Base-by-base conservation (phyloP, 2,329 filamentous ascomycete genomes). In the Aspergillus eucalypticola region DNA sequence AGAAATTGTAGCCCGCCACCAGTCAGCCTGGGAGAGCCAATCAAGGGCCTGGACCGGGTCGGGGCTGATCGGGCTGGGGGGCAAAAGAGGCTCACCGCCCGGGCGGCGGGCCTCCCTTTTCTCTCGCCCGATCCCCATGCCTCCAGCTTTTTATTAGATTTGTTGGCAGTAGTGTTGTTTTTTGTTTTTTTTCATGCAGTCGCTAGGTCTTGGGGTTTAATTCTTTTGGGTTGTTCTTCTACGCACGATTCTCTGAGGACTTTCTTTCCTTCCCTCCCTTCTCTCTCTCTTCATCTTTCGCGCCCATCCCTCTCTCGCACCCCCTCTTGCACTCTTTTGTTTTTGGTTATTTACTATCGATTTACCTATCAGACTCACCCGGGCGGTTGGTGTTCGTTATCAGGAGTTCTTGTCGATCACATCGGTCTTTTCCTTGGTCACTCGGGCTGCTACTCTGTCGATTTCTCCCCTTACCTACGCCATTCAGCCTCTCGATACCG, bases 201-300 rank as follows among this genome's bases (percentile, higher is more conserved):
- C 46, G 42, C 54, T 62, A 54, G 49, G 64, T 59, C 62, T 66
- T 44, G 41, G 41, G 19, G 41, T 11, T 19, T 44, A 23, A 23
- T 44, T 23, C 19, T 44, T 44, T 23, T 44, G 41, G 19, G 41
- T 44, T 62, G 62, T 60, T 64, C 63, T 49, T 58, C 11, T 42
- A 53, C 49, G 10, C 58, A 42, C 46, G 39, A 46, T 51, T 42
- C 62, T 58, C 59, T 63, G 59, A 25, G 59, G 56, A 48, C 64
- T 57, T 62, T 63, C 57, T 58, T 64, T 62, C 63, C 61, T 65
- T 64, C 63, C 55, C 58, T 54, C n/a, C 46, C 58, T 55, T 55
- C 51, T 49, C 61, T 55, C 61, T 55, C 35, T 58, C 50, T 57
- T 60, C 61, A 51, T 56, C 50, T 42, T 52, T 54, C 21, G 59